These are phyloP conservation scores for Russula compacta DNA, from an alignment of 768 basidiomycete species.

Conservation along the genomic window DNA sequence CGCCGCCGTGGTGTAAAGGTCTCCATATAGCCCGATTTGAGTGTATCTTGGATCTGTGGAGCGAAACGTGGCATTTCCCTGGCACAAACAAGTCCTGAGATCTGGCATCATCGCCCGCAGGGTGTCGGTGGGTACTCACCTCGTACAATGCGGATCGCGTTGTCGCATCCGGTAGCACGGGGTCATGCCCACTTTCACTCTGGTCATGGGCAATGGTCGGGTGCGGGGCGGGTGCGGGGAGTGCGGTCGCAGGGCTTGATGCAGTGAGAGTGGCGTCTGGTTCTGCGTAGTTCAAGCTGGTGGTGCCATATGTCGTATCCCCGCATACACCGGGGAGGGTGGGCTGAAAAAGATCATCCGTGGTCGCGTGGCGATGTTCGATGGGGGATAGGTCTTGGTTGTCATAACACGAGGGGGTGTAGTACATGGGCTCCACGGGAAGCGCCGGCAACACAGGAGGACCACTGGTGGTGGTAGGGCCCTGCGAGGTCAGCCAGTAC, in stretches of 20 bases:
- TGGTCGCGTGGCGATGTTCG: background rate
- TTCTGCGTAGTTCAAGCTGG: background rate
- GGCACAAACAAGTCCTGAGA: background rate
- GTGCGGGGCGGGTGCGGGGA: background rate
- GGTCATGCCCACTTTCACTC: conserved; percentile 19
- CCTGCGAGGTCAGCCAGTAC: conserved; percentile 8
- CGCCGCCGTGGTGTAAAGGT: background rate
- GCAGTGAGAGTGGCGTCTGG: background rate
- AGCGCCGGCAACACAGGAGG: background rate
- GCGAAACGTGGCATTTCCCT: background rate
- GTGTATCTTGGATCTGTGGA: background rate
- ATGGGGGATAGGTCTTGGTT: background rate
- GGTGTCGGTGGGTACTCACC: conserved; percentile 15
- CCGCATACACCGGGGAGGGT: background rate
- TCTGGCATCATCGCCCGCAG: conserved; percentile 1
- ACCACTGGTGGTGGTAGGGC: background rate
- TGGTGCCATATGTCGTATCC: background rate
- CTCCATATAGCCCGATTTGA: background rate
- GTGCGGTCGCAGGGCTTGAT: background rate
- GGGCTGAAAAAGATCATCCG: background rate
- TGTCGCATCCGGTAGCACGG: background rate
- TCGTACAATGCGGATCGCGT: background rate
- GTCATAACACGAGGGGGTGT: background rate
- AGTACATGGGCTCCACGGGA: background rate
- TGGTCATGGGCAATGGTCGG: conserved; percentile 10